Base-by-base conservation (phyloP, 202 grass and related monocot genomes). In the Setaria italica region DNA sequence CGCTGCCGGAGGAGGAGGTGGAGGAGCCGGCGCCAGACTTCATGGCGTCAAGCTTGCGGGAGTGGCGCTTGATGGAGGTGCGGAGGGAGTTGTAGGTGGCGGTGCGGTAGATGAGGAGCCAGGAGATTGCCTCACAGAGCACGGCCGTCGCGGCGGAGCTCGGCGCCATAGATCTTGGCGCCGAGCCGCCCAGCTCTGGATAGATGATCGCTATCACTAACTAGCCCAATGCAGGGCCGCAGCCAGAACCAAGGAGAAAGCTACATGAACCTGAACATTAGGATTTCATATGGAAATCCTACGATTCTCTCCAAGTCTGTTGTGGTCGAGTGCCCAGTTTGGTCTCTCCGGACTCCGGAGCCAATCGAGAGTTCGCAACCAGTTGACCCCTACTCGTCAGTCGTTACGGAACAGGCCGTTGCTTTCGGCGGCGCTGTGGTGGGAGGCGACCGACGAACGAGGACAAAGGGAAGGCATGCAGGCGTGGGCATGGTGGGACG, bases 61-160 rank as follows among this genome's bases (percentile, higher is more conserved):
- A 94, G 79, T 95, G 92, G 81, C 93, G 93, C 63, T 92, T 90
- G 87, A 99, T 97, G 97, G 94, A 86, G 84, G 90, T 86, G 75
- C 94, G 94, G 82, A 99, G 97, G 80, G 97, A 94, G 88, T 93
- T 97, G 94, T 99, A 99, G 82, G 90, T 92, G 67, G 92, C 63
- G 74, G 97, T 99, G 87, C 97, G 94, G 90, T 97, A 97, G 94
- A 99, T 99, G 73, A 99, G 89, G 25, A 99, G 76, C 97, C 97
- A 97, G 39, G 92, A 99, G 85, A 99, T 99, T 49, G 89, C 92
- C 89, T 99, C 97, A 83, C 94, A 99, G 66, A 97, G 88, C 72
- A 99, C 88, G 62, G 92, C 88, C 33, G 94, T 97, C 70, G 78
- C 85, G 67, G 87, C 80, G 56, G 94, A 99, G 84, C 25, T 25